A percentile compares a stretch with the other conserved stretches of the same genome.
phyloP scores from a whole-genome alignment of 176 grass and related monocot species.

The Zoysia japonica region DNA sequence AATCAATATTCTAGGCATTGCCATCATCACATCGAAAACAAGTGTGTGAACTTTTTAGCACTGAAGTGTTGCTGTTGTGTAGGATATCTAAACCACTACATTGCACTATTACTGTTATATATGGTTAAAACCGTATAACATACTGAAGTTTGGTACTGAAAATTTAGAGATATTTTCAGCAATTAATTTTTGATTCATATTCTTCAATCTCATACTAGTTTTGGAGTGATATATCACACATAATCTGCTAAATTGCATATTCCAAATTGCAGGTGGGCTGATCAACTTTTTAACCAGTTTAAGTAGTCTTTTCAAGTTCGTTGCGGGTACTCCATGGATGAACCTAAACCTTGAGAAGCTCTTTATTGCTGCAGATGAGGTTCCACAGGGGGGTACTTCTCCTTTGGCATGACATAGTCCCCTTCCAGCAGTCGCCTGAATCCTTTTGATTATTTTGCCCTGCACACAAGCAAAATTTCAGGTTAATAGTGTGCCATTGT shows the following conservation, averaged over 20 bases:
- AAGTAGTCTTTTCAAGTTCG: conserved; percentile 50
- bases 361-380: conserved; percentile 58
- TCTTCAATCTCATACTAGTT: conserved; percentile 11
- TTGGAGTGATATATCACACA: conserved; percentile 17
- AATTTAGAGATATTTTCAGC: not conserved
- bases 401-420: conserved; percentile 82
- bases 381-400: conserved; percentile 63
- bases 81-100: not conserved
- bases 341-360: conserved; percentile 66
- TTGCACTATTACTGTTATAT: conserved; percentile 26
- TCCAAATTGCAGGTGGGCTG: conserved; percentile 16
- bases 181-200: conserved; percentile 4
- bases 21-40: not conserved
- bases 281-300: conserved; percentile 52
- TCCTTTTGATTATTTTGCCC: conserved; percentile 73
- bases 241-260: no score
- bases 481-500: conserved; percentile 15
- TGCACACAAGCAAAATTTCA: conserved; percentile 35
- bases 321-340: conserved; percentile 58
- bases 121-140: conserved; percentile 20
- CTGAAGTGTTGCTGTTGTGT: not conserved
- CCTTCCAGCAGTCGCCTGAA: conserved; percentile 46
- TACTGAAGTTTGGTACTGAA: not conserved
- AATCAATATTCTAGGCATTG: not conserved
- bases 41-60: no score